A percentile compares a stretch with the other conserved stretches of the same genome.
These are phyloP conservation scores for Inga leiocalycina DNA, from an alignment of 306 rosid genomes.

Conservation along the genomic window DNA sequence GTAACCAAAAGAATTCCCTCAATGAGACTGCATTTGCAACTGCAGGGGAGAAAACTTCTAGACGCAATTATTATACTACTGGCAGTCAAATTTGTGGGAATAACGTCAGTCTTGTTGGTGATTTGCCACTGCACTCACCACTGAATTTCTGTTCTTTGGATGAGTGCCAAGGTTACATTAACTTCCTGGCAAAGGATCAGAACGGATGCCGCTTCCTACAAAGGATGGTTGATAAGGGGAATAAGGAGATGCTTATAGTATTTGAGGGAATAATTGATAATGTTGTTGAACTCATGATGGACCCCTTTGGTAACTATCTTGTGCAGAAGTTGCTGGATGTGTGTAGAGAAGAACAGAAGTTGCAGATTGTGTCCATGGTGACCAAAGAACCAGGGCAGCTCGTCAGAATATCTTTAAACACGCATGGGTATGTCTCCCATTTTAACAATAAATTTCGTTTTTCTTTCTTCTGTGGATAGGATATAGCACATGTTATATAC, in stretches of 20 bases:
- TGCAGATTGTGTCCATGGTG: constrained; percentile 52
- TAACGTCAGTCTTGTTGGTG: constrained; percentile 27
- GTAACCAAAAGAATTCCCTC: constrained; percentile 23
- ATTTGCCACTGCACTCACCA: constrained; percentile 16
- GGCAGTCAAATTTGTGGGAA: constrained; percentile 29
- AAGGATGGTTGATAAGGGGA: constrained; percentile 58
- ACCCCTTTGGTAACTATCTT: constrained; percentile 83
- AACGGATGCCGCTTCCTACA: constrained; percentile 72
- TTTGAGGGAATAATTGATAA: constrained; percentile 54
- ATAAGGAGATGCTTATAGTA: constrained; percentile 50
- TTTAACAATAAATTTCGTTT: not conserved
- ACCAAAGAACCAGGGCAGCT: constrained; percentile 60
- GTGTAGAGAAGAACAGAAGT: constrained; percentile 56
- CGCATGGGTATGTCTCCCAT: constrained; percentile 55
- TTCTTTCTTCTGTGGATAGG: not conserved
- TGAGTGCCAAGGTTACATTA: constrained; percentile 44
- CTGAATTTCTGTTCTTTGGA: constrained; percentile 39
- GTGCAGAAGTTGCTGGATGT: constrained; percentile 75
- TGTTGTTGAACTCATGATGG: constrained; percentile 64
- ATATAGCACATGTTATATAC: not conserved
- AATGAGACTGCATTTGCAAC: constrained; percentile 10
- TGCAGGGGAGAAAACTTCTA: constrained; percentile 36
- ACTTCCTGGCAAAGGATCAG: constrained; percentile 69
- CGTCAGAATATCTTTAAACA: constrained; percentile 58
- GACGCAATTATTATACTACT: constrained; percentile 1